A percentile compares a stretch with the other conserved stretches of the same genome.
Evolutionary conservation across 1,284 basidiomycete species (phyloP).

Genomic region (Ganoderma lingzhi): DNA sequence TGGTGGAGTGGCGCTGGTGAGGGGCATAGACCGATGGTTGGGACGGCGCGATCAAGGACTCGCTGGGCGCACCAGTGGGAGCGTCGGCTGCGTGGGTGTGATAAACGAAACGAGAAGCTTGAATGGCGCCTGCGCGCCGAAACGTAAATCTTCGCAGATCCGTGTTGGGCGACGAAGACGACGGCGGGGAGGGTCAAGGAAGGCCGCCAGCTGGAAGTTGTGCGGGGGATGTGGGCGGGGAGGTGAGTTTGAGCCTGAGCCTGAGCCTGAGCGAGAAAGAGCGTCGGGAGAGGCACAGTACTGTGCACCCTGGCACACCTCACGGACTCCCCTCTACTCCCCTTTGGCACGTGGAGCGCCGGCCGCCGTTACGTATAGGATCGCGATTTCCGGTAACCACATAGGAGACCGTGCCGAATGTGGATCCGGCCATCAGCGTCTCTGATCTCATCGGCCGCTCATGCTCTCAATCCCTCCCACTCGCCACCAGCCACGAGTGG

Average conservation of each 20-base stretch:
- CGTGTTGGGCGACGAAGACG: not conserved
- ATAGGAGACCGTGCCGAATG: not conserved
- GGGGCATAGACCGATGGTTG: not conserved
- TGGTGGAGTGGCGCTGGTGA: not conserved
- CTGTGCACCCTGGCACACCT: too few species aligned
- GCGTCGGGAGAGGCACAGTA: not conserved
- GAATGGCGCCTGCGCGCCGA: not conserved
- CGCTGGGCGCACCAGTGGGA: not conserved
- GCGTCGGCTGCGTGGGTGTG: not conserved
- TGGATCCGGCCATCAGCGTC: not conserved
- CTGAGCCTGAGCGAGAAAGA: not conserved
- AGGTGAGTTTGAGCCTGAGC: not conserved
- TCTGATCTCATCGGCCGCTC: not conserved
- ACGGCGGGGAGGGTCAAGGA: too few species aligned
- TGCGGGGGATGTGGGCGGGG: not conserved
- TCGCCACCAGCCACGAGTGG: not conserved
- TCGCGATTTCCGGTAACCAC: not conserved
- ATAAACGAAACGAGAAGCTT: not conserved
- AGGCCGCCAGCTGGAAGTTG: not conserved
- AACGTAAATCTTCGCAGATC: slow-evolving; percentile 8
- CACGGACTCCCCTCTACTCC: too few species aligned
- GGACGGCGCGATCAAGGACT: not conserved
- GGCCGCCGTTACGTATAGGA: not conserved
- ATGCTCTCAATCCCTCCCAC: not conserved
- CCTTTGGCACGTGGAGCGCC: not conserved